A percentile compares a stretch with the other conserved stretches of the same genome.
Evolutionary conservation across 345 rosid species (phyloP).

Genomic region (Populus nigra): DNA sequence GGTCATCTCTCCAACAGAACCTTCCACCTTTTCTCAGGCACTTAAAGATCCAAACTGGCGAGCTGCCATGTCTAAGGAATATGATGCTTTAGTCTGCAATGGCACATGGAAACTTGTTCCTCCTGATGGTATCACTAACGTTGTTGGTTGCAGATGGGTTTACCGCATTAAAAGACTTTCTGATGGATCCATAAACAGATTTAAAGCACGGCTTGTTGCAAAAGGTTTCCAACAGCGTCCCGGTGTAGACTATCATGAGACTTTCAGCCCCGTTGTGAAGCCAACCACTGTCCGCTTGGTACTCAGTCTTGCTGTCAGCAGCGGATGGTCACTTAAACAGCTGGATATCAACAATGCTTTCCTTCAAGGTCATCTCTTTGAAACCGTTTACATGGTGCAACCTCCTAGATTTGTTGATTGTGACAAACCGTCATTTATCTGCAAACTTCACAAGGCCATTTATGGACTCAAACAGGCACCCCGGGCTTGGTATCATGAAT

Average conservation of each 20-base stretch:
- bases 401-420: neutral
- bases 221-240: too few species aligned
- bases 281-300: neutral
- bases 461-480: neutral
- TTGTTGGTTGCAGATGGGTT: neutral
- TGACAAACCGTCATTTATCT: rapidly evolving
- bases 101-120: neutral
- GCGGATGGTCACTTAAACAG: neutral
- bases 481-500: neutral
- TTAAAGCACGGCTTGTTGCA: too few species aligned
- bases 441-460: neutral
- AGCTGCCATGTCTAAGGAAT: neutral
- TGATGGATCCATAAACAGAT: rapidly evolving
- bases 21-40: neutral
- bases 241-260: neutral
- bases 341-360: neutral
- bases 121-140: neutral
- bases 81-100: neutral
- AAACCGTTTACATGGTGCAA: rapidly evolving
- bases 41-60: neutral
- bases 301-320: neutral
- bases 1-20: rapidly evolving
- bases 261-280: neutral
- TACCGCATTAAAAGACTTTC: too few species aligned
- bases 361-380: too few species aligned